Conservation (phyloP, 768 basidiomycete genomes). For the Boletellus sp. region DNA sequence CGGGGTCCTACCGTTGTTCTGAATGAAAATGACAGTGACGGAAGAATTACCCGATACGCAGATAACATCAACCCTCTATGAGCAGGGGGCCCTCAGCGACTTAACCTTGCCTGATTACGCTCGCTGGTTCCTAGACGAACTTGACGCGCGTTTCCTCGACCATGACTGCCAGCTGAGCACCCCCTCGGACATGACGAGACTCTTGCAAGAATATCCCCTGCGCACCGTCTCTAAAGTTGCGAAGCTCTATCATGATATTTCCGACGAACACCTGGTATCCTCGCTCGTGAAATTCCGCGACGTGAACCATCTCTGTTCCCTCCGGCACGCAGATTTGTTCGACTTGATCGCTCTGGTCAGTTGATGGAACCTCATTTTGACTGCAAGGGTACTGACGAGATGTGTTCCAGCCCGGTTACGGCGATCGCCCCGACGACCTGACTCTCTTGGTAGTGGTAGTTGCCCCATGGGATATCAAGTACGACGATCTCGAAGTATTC, state of each 20-base stretch:
- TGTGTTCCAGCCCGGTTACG: background rate
- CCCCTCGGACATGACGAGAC: slow-evolving; percentile 5
- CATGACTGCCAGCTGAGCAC: background rate
- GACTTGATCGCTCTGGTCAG: slow-evolving; percentile 5
- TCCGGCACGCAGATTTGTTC: background rate
- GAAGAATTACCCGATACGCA: background rate
- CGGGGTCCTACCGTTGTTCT: background rate
- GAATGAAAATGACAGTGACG: background rate
- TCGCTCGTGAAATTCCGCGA: background rate
- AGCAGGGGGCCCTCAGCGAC: background rate
- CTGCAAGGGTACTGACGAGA: background rate
- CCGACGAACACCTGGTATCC: background rate
- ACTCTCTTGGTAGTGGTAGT: slow-evolving; percentile 1
- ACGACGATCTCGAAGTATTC: slow-evolving; percentile 6
- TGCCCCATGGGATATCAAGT: slow-evolving; percentile 1
- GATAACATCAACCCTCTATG: background rate
- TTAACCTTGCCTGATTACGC: slow-evolving; percentile 1
- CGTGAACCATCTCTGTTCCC: slow-evolving; percentile 6
- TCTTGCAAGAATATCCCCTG: slow-evolving; percentile 3
- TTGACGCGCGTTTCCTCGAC: background rate
- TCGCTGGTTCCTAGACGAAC: background rate
- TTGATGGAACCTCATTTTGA: background rate
- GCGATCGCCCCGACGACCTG: background rate
- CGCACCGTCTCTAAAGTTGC: slow-evolving; percentile 1
- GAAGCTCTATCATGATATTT: background rate